Base-by-base conservation (phyloP, 148 eudicot genomes). In the Fagopyrum homotropicum region DNA sequence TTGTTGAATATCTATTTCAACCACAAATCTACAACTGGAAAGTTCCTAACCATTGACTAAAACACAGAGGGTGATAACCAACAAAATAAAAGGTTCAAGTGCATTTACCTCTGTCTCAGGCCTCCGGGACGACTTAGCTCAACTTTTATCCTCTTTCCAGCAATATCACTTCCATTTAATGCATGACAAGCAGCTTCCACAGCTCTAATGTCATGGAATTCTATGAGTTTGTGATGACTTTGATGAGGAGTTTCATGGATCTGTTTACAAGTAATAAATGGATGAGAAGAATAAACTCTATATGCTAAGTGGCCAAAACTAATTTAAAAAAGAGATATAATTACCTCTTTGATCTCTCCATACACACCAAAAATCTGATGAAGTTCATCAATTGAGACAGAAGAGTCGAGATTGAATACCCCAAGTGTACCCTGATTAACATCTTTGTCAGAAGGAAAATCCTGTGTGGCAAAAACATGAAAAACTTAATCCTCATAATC, bases 271-370 rank as follows among this genome's bases (percentile, higher is more conserved):
- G 47, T 35, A 66, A 66, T 66, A 17, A 17, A 61, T 35, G 46
- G 15, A 46, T 66, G 46, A 66, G 47, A 66, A 66, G 71, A 9
- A 66, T 66, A 12, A 15, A 66, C 46, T 12, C 71, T 66, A 40
- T 57, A 57, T 66, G 71, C 71, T 14, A 66, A 4, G 43, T 14
- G 8, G 71, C 16, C 17, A 15, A 1, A 14, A 1, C 5, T 19
- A 2, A 1, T 9, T 2, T 4, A 47, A 50, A 47, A 74, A 78
- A 68, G 54, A 74, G 29, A 64, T 4, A 79, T 47, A 72, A 69
- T 80, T 74, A 89, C 97, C 86, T 88, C 97, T 79, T 85, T 89
- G 74, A 91, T 81, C 76, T 86, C 94, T 17, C 97, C 97, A 77
- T 86, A 89, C n/a, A 79, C 88, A 79, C 87, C 83, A 79, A 91